phyloP scores from a whole-genome alignment of 352 stramenopile species.

The Phytophthora macrochlamydospora region DNA sequence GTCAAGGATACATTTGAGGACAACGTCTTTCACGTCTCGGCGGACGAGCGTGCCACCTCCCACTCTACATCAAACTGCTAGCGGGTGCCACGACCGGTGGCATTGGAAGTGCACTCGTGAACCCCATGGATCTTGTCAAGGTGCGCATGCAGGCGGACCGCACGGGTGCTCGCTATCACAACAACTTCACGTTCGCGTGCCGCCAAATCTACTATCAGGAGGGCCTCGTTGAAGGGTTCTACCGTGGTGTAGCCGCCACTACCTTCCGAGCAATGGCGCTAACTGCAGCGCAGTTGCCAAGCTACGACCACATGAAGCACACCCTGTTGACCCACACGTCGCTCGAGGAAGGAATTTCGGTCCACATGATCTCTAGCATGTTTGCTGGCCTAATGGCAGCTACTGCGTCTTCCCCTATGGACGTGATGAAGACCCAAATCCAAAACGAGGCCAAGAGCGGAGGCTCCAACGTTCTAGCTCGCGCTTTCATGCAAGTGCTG shows the following conservation, averaged over 20 bases:
- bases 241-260: constrained; percentile 63
- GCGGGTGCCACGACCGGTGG: constrained; percentile 59
- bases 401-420: constrained; percentile 66
- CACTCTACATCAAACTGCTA: constrained; percentile 66
- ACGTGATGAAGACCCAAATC: constrained; percentile 85
- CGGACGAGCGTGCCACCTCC: constrained; percentile 38
- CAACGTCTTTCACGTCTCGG: constrained; percentile 45
- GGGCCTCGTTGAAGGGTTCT: constrained; percentile 61
- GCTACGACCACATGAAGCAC: constrained; percentile 79
- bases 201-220: constrained; percentile 64
- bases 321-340: constrained; percentile 45
- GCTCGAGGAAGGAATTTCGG: constrained; percentile 53
- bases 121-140: constrained; percentile 79
- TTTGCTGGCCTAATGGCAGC: constrained; percentile 73
- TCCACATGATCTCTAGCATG: constrained; percentile 70
- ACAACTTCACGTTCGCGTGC: constrained; percentile 59
- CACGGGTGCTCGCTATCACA: constrained; percentile 55
- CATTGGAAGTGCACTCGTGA: constrained; percentile 64
- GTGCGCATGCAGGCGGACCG: constrained; percentile 76
- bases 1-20: constrained; percentile 73
- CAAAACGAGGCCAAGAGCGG: constrained; percentile 70
- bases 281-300: constrained; percentile 71
- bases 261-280: constrained; percentile 70
- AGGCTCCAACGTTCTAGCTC: constrained; percentile 40
- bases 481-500: constrained; percentile 54